Evolutionary conservation across 2,329 filamentous ascomycete species (phyloP).

Genomic region (Beauveria caledonica): DNA sequence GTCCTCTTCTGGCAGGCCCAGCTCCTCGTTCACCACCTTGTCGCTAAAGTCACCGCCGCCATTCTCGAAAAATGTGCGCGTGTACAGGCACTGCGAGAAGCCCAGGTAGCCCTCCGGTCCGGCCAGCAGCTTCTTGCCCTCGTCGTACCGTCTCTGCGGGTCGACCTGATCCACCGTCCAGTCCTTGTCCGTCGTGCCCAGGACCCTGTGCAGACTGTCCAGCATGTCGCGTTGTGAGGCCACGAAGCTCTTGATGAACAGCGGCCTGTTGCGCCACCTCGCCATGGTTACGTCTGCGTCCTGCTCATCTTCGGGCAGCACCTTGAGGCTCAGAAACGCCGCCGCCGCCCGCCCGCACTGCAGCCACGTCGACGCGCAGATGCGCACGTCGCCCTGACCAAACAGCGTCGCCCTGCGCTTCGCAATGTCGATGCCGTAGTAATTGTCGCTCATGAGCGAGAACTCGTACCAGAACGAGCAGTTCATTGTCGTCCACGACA

Average conservation of each 20-base stretch:
- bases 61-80: constrained; percentile 42
- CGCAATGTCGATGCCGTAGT: constrained; percentile 42
- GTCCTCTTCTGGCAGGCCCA: constrained; percentile 51
- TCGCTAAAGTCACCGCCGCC: constrained; percentile 34
- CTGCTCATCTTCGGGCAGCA: constrained; percentile 32
- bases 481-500: constrained; percentile 25
- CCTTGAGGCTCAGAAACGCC: constrained; percentile 35
- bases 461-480: constrained; percentile 48
- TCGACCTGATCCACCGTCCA: constrained; percentile 49
- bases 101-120: constrained; percentile 27
- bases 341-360: constrained; percentile 51
- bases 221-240: constrained; percentile 59
- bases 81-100: constrained; percentile 45
- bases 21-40: constrained; percentile 37
- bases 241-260: constrained; percentile 49
- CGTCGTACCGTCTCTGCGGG: constrained; percentile 35
- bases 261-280: constrained; percentile 33
- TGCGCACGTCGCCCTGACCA: constrained; percentile 47
- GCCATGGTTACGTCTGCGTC: constrained; percentile 29
- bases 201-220: constrained; percentile 49
- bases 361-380: constrained; percentile 50
- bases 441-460: constrained; percentile 26
- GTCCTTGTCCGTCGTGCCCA: constrained; percentile 47
- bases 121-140: constrained; percentile 36
- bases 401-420: constrained; percentile 36